phyloP scores from a whole-genome alignment of 164 flowering plant genomes.

The Dillenia turbinata region DNA sequence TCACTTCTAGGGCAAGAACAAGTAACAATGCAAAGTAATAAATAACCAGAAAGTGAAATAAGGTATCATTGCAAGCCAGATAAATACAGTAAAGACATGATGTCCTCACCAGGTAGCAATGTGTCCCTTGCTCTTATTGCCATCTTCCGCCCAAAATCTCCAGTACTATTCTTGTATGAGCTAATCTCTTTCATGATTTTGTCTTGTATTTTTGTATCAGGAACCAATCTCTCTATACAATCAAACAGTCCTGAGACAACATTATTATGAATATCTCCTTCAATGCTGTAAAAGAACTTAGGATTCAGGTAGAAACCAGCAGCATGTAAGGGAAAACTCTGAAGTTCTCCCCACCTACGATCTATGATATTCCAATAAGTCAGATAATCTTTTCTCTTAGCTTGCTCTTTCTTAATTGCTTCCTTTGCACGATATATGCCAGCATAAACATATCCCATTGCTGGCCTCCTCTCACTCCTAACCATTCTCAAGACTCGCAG shows the following conservation, averaged over 20 bases:
- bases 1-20: too few relatives aligned
- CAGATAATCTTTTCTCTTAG: conserved; percentile 48
- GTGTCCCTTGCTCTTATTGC: conserved; percentile 72
- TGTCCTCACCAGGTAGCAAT: conserved; percentile 63
- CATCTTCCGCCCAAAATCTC: conserved; percentile 91
- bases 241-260: conserved; percentile 68
- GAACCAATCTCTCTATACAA: conserved; percentile 78
- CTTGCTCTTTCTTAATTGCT: conserved; percentile 62
- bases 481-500: conserved; percentile 54
- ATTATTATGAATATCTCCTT: conserved; percentile 57
- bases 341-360: conserved; percentile 57
- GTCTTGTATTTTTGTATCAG: conserved; percentile 69
- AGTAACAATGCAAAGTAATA: neutral
- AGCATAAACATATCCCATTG: conserved; percentile 81
- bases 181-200: conserved; percentile 71
- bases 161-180: conserved; percentile 61
- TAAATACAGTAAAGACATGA: neutral
- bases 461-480: conserved; percentile 53
- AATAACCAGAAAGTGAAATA: neutral
- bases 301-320: conserved; percentile 90
- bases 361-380: conserved; percentile 79
- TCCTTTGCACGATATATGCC: conserved; percentile 74
- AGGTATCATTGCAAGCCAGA: neutral
- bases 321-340: conserved; percentile 68
- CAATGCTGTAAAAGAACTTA: conserved; percentile 61